Evolutionary conservation across 805 yeast genomes (phyloP), one percentile per base, ranked within the genome.

Genomic region (Jamesozyma jinghongensis): DNA sequence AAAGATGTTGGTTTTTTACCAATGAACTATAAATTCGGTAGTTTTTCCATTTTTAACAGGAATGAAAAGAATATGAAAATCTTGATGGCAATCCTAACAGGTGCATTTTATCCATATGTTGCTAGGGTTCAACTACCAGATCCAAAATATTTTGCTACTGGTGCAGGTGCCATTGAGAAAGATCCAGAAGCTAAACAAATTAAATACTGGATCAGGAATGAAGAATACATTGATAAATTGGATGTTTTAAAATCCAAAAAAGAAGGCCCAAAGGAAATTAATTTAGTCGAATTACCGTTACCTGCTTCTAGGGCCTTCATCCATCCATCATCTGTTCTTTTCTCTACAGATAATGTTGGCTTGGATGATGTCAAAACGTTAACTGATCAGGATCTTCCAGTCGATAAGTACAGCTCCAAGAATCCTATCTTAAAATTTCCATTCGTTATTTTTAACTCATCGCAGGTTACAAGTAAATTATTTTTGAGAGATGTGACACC

Each of bases 81-180:
- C 0, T 49, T 86, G 1, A 69, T 77, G 18, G 75, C 94, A 0
- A 69, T 90, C 2, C 62, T 87, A 16, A 78, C 94, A 0, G 94
- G 94, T 3, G 72, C 95, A 0, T 75, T 80, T 50, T 84, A 81
- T 52, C 97, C 97, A 0, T 81, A 83, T 41, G 67, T 86, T 27
- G 88, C 92, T 0, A 70, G 85, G 46, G 84, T 86, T 3, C 86
- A 82, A 52, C 65, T 76, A 17, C 97, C 97, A 0, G 87, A 85
- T 45, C 76, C 88, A 3, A 85, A 83, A 53, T 90, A 65, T 57
- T 63, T 77, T 34, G 73, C 78, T 29, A 76, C 85, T 1, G 65
- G 79, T 27, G 71, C 78, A 0, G 98, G 98, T 18, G 74, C 97
- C 0, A 71, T 90, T 34, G 88, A 84, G 40, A 70, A 77, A n/a